These are phyloP conservation scores for Fusarium sarcochroum DNA, from an alignment of 2,329 filamentous ascomycete genomes.

Conservation along the genomic window DNA sequence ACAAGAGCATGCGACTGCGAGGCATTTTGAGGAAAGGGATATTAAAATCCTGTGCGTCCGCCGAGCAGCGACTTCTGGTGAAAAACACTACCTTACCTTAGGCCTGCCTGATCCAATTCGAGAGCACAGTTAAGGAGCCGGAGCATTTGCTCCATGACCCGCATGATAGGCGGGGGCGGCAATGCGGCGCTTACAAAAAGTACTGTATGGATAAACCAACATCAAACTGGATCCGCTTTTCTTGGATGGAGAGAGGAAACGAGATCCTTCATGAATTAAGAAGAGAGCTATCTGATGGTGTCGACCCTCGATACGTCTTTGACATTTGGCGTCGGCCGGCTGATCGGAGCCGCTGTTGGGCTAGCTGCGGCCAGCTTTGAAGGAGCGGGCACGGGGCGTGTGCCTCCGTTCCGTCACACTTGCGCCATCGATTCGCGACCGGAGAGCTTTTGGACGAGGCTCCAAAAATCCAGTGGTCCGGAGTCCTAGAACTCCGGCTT, in stretches of 20 bases:
- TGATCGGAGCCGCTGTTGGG: slow-evolving; percentile 17
- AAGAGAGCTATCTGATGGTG: slow-evolving; percentile 1
- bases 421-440: slow-evolving; percentile 33
- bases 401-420: slow-evolving; percentile 33
- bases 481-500: slow-evolving; percentile 9
- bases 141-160: slow-evolving; percentile 55
- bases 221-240: slow-evolving; percentile 37
- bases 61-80: slow-evolving; percentile 44
- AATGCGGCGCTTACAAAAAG: slow-evolving; percentile 51
- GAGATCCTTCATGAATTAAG: slow-evolving; percentile 12
- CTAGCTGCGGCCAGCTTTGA: background rate
- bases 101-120: slow-evolving; percentile 47
- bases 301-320: background rate
- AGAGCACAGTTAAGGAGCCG: slow-evolving; percentile 47
- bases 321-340: slow-evolving; percentile 3
- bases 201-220: slow-evolving; percentile 25
- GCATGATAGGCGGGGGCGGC: slow-evolving; percentile 50
- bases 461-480: slow-evolving; percentile 11
- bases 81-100: slow-evolving; percentile 39
- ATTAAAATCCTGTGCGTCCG: slow-evolving; percentile 50
- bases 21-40: slow-evolving; percentile 51
- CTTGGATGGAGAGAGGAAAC: slow-evolving; percentile 3
- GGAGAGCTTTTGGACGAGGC: slow-evolving; percentile 9
- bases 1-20: slow-evolving; percentile 45
- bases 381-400: background rate